Evolutionary conservation across 2,329 filamentous ascomycete genomes (phyloP), one percentile per base, ranked within the genome.

Genomic region (Neonectria punicea): DNA sequence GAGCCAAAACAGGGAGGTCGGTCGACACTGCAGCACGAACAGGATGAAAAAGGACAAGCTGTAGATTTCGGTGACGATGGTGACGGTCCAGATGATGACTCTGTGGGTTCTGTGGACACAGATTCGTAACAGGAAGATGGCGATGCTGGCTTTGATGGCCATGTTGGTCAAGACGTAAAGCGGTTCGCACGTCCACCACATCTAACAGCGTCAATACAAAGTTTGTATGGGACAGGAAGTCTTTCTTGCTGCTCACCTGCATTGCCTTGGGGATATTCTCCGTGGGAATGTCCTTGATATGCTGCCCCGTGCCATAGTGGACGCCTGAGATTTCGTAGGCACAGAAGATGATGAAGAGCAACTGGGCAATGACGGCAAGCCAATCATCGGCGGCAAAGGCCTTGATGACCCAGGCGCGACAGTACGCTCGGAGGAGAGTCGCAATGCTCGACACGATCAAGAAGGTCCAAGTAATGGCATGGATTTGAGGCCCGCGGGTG

Each of bases 141-240:
- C 77, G 56, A 82, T 80, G 57, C 77, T 80, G 56, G 79, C 70
- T 70, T 82, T 82, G 41, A 81, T 72, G 2, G 79, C 76, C 72
- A 74, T 74, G 50, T 70, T 69, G 10, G 70, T 56, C 36, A 81
- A 59, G 25, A 82, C 77, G 63, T 83, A 83, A 30, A 80, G 73
- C 0, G 79, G 75, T 60, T 82, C 81, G 54, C 81, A 82, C n/a
- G 78, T 77, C 78, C 80, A 83, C 75, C 77, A 78, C 70, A 74
- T 77, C 74, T 78, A 0, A 0, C 20, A 16, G 5, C 1, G 59
- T 72, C 34, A 72, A 58, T 11, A 20, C 14, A 30, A 32, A 20
- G 1, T 36, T 36, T 36, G 34, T 41, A 30, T 4, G 3, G 3
- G 8, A 4, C 25, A 25, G 34, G 34, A 16, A 7, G 14, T 1